Evolutionary conservation across 2,329 filamentous ascomycete genomes (phyloP).

Genomic region (Beauveria medogensis): DNA sequence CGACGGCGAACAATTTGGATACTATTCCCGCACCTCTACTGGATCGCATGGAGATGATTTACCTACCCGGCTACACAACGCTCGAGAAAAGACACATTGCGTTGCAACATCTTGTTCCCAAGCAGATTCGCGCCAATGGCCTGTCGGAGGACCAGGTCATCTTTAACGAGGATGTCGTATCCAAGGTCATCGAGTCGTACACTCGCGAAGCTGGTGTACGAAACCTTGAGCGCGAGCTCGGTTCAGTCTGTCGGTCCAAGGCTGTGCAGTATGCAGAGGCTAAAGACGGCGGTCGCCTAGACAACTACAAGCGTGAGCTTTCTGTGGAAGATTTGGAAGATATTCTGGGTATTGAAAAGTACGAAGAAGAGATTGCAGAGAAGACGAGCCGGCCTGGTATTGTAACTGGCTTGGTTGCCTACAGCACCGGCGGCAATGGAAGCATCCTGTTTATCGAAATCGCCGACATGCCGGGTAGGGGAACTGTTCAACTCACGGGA

Average conservation of each 20-base stretch:
- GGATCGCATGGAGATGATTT: constrained; percentile 95
- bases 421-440: constrained; percentile 84
- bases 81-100: constrained; percentile 96
- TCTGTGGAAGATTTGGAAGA: constrained; percentile 75
- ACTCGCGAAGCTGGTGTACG: constrained; percentile 94
- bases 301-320: constrained; percentile 65
- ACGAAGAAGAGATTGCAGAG: constrained; percentile 91
- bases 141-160: constrained; percentile 66
- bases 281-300: constrained; percentile 61
- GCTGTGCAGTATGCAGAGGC: constrained; percentile 92
- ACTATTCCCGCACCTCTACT: constrained; percentile 91
- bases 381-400: constrained; percentile 77
- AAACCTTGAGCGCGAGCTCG: constrained; percentile 91
- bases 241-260: constrained; percentile 87
- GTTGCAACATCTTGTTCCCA: constrained; percentile 85
- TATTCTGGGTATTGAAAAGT: constrained; percentile 87
- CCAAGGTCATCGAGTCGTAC: constrained; percentile 93
- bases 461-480: constrained; percentile 90
- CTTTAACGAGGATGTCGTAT: constrained; percentile 75
- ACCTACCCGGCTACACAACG: constrained; percentile 90
- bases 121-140: constrained; percentile 88
- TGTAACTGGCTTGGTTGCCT: constrained; percentile 92
- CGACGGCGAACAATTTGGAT: constrained; percentile 89
- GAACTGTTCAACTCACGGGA: constrained; percentile 87
- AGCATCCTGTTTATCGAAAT: constrained; percentile 98